Conservation (phyloP, 495 filamentous ascomycete genomes). For the Friedmanniomyces endolithicus region DNA sequence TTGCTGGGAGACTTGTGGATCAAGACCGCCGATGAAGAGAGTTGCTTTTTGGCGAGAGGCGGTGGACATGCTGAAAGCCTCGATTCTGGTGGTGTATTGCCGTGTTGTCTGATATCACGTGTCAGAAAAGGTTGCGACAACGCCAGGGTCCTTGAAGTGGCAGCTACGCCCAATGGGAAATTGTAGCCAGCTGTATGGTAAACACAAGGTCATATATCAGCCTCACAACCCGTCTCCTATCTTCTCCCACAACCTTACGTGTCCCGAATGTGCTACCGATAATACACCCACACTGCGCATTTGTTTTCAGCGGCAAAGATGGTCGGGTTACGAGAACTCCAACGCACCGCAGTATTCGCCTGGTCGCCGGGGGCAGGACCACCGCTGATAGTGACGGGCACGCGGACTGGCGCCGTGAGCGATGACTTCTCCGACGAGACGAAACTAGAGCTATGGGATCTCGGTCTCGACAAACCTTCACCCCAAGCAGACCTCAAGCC, state of each 20-base stretch:
- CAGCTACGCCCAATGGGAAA: too few species aligned
- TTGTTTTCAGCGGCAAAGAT: constrained; percentile 38
- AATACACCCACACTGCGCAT: not conserved
- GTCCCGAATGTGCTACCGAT: not conserved
- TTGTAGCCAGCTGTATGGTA: too few species aligned
- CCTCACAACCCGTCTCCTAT: not conserved
- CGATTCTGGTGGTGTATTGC: not conserved
- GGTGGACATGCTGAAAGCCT: constrained; percentile 52
- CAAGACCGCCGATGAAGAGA: constrained; percentile 80
- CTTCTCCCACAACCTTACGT: not conserved
- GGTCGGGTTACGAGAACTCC: constrained; percentile 90
- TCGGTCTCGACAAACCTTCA: constrained; percentile 60
- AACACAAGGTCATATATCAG: too few species aligned
- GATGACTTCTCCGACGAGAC: constrained; percentile 97
- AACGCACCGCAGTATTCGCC: constrained; percentile 89
- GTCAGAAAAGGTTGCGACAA: not conserved
- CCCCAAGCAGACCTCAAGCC: constrained; percentile 75
- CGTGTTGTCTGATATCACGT: not conserved
- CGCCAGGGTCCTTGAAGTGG: too few species aligned
- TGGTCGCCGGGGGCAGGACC: constrained; percentile 71
- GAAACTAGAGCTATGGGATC: constrained; percentile 91
- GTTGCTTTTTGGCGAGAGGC: constrained; percentile 75
- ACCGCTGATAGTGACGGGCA: constrained; percentile 87
- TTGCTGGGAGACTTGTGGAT: constrained; percentile 57
- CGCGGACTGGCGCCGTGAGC: constrained; percentile 84